Conservation (phyloP, 768 basidiomycete genomes). For the Boletus patriciae region DNA sequence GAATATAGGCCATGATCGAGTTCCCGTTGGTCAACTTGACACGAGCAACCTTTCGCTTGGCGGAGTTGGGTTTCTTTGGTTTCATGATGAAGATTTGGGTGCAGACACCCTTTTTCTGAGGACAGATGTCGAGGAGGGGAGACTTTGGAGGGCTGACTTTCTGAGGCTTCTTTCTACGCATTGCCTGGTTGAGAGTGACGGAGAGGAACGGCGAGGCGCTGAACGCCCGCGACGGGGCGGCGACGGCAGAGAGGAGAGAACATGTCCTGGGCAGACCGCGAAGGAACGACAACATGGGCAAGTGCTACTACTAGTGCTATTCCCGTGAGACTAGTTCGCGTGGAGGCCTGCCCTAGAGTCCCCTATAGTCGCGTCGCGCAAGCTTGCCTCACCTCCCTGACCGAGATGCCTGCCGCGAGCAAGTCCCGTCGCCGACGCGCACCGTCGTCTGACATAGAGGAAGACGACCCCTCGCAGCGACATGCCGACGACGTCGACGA, state of each 20-base stretch:
- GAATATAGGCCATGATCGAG: constrained; percentile 90
- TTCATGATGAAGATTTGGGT: constrained; percentile 75
- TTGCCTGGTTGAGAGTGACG: constrained; percentile 85
- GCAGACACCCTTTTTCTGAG: constrained; percentile 92
- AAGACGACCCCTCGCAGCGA: constrained; percentile 41
- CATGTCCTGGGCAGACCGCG: constrained; percentile 25
- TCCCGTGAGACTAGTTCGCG: constrained; percentile 21
- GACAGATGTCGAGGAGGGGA: constrained; percentile 75
- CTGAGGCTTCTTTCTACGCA: constrained; percentile 68
- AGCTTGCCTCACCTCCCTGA: background rate
- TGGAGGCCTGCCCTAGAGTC: constrained; percentile 32
- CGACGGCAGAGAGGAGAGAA: background rate
- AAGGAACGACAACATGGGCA: constrained; percentile 30
- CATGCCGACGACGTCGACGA: constrained; percentile 44
- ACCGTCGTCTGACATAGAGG: constrained; percentile 62
- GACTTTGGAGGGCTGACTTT: constrained; percentile 52
- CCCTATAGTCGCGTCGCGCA: constrained; percentile 24
- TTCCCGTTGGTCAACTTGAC: constrained; percentile 90
- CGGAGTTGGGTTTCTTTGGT: constrained; percentile 98
- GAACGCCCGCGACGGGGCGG: constrained; percentile 48
- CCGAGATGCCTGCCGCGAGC: constrained; percentile 34
- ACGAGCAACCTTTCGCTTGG: constrained; percentile 94
- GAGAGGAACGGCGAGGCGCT: constrained; percentile 57
- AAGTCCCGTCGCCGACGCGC: constrained; percentile 43
- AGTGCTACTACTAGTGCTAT: background rate